phyloP scores from a whole-genome alignment of 1,139 yeast species.

The Groenewaldozyma sp. region DNA sequence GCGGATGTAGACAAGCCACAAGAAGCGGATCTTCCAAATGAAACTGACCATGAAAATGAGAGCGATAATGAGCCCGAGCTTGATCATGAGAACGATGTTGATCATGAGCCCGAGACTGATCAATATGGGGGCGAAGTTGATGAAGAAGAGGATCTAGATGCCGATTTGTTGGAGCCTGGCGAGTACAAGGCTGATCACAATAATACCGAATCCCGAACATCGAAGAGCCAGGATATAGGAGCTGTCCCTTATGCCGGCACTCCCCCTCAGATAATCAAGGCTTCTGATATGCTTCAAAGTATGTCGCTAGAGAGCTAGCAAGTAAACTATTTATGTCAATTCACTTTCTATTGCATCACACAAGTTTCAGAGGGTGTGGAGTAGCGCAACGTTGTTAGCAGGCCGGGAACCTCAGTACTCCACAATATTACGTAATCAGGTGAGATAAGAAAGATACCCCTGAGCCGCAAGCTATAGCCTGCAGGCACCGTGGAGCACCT shows the following conservation, averaged over 20 bases:
- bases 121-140: slow-evolving; percentile 5
- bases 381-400: slow-evolving; percentile 20
- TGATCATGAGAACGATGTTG: too few relatives aligned
- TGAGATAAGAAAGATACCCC: too few relatives aligned
- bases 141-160: slow-evolving; percentile 7
- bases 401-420: too few relatives aligned
- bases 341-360: not conserved
- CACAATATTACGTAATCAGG: too few relatives aligned
- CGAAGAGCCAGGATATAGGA: too few relatives aligned
- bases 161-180: slow-evolving; percentile 4
- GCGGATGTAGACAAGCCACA: not conserved
- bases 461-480: too few relatives aligned
- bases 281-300: slow-evolving; percentile 1
- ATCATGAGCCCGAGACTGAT: not conserved
- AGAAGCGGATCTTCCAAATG: not conserved
- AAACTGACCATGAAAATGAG: not conserved
- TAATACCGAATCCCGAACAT: not conserved
- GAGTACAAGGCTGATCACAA: too few relatives aligned
- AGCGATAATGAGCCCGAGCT: not conserved
- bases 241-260: too few relatives aligned
- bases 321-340: not conserved
- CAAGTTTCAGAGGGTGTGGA: not conserved
- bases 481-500: too few relatives aligned
- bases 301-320: not conserved
- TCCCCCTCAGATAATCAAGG: not conserved